Evolutionary conservation across 192 early-diverging fungal species (phyloP).

Genomic region (Nowakowskiella sp.): DNA sequence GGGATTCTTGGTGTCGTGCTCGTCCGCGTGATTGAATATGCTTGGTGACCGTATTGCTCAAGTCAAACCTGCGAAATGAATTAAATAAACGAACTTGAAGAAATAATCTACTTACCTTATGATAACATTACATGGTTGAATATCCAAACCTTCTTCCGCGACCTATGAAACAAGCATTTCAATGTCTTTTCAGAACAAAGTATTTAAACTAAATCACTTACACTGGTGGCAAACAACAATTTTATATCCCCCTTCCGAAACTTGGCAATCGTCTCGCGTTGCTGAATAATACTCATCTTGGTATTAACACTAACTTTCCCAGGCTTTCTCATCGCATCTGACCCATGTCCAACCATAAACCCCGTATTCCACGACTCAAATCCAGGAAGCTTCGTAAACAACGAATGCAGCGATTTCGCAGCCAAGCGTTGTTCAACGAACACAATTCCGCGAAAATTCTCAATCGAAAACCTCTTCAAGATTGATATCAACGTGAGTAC

Average conservation of each 20-base stretch:
- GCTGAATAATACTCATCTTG: constrained; percentile 42
- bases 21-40: constrained; percentile 89
- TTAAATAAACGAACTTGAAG: constrained; percentile 10
- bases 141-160: constrained; percentile 92
- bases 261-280: constrained; percentile 51
- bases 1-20: constrained; percentile 62
- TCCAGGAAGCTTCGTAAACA: constrained; percentile 44
- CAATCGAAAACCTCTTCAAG: constrained; percentile 39
- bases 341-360: constrained; percentile 54
- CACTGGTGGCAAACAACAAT: constrained; percentile 77
- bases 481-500: constrained; percentile 57
- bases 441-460: constrained; percentile 73
- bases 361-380: constrained; percentile 35
- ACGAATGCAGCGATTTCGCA: constrained; percentile 47
- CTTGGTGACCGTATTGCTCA: constrained; percentile 57
- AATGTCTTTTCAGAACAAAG: background rate
- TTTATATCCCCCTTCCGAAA: constrained; percentile 66
- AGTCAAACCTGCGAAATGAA: constrained; percentile 59
- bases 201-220: background rate
- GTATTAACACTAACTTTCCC: constrained; percentile 23
- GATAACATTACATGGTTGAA: constrained; percentile 84
- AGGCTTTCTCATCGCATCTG: background rate
- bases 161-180: constrained; percentile 34
- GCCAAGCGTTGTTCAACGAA: constrained; percentile 71
- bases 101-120: constrained; percentile 46